A percentile compares a stretch with the other conserved stretches of the same genome.
Conservation (phyloP, 116 monocot species). For the Phalaenopsis hybrid region DNA sequence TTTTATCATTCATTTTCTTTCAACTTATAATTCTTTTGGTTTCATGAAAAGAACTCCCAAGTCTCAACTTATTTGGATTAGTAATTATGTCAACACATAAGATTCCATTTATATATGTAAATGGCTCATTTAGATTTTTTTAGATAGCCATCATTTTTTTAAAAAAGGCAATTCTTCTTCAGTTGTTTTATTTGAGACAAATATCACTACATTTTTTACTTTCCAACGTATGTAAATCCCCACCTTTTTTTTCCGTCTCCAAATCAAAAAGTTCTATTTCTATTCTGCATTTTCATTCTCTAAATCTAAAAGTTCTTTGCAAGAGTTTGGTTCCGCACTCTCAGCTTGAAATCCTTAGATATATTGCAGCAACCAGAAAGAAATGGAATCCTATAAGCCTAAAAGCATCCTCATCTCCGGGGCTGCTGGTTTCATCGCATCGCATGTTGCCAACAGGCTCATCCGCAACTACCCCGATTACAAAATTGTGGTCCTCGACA, state of each 20-base stretch:
- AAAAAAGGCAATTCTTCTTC: too few relatives aligned
- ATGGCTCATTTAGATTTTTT: too few relatives aligned
- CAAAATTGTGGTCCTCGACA: constrained; percentile 23
- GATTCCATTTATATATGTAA: too few relatives aligned
- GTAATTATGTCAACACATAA: too few relatives aligned
- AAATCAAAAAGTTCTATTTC: background rate
- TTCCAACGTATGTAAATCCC: too few relatives aligned
- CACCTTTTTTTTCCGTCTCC: background rate
- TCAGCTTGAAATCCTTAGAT: background rate
- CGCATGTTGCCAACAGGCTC: constrained; percentile 21
- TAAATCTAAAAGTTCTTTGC: background rate
- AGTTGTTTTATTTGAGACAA: too few relatives aligned
- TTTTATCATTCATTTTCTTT: too few relatives aligned
- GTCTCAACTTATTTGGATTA: too few relatives aligned
- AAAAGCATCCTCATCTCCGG: constrained; percentile 24
- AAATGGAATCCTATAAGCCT: constrained; percentile 9
- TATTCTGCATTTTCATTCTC: background rate
- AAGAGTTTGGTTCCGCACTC: background rate
- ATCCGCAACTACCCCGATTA: constrained; percentile 14
- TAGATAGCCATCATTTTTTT: too few relatives aligned
- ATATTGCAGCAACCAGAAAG: background rate
- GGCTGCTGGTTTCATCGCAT: constrained; percentile 23
- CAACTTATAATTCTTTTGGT: too few relatives aligned
- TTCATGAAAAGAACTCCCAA: too few relatives aligned
- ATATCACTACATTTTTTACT: too few relatives aligned